Evolutionary conservation across 1,139 yeast species (phyloP).

Genomic region (Geotrichum candidum): DNA sequence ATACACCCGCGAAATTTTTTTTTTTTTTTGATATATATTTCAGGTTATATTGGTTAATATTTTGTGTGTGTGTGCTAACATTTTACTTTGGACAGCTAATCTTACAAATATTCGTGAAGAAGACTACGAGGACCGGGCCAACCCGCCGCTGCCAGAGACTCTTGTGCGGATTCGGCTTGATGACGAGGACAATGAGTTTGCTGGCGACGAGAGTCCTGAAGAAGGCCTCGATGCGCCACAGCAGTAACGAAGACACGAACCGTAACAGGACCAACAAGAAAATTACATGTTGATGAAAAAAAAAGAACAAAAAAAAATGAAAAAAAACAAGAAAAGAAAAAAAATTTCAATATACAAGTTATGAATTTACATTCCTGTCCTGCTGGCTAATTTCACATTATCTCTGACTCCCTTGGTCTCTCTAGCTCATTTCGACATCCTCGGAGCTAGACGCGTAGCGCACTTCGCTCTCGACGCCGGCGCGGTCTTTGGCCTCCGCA

Average conservation of each 20-base stretch:
- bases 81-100: conserved; percentile 35
- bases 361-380: neutral
- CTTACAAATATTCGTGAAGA: conserved; percentile 44
- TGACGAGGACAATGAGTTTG: conserved; percentile 14
- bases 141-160: conserved; percentile 54
- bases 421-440: neutral
- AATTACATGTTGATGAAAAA: neutral
- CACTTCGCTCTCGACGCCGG: neutral
- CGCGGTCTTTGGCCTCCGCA: conserved; percentile 7
- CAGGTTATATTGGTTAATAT: neutral
- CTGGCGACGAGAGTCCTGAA: neutral
- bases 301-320: neutral
- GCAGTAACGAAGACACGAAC: neutral
- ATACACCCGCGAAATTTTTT: neutral
- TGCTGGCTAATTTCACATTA: neutral
- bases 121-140: conserved; percentile 40
- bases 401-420: neutral
- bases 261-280: neutral
- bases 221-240: neutral
- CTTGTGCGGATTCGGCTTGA: conserved; percentile 59
- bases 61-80: conserved; percentile 5
- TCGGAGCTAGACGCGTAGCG: neutral
- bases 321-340: neutral
- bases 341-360: neutral
- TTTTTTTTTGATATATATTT: conserved; percentile 18